Conservation (phyloP, 1,284 basidiomycete genomes). For the Austropuccinia psidii region DNA sequence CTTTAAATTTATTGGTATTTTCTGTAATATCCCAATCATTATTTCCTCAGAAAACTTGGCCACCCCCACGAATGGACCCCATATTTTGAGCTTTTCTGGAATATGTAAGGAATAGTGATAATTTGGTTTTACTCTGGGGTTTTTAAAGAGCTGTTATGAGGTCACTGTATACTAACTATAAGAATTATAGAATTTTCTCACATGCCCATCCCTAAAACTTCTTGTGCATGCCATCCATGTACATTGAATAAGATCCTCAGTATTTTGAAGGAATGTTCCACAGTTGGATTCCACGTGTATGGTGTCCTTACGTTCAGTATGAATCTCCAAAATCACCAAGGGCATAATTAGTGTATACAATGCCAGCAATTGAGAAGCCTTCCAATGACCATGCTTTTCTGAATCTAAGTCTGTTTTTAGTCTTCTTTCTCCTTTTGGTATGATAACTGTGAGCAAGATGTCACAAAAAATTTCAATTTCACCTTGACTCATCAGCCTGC, state of each 20-base stretch:
- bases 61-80: no score
- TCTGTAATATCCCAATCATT: no score
- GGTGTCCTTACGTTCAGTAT: neutral
- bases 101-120: no score
- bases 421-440: neutral
- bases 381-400: neutral
- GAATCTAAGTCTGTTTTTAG: neutral
- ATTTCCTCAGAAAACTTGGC: no score
- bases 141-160: no score
- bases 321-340: neutral
- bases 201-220: no score
- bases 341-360: conserved; percentile 1
- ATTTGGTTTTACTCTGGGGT: no score
- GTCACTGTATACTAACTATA: no score
- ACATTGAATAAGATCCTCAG: conserved; percentile 26
- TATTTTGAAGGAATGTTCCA: neutral
- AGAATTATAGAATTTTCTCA: no score
- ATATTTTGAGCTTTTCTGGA: no score
- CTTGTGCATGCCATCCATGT: conserved; percentile 35
- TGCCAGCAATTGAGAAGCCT: conserved; percentile 15
- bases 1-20: no score
- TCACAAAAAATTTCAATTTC: neutral
- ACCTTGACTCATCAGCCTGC: neutral
- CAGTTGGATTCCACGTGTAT: neutral
- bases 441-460: neutral